Percentiles rank a stretch among this genome's conserved stretches.
These are phyloP conservation scores for Aspergillus egyptiacus DNA, from an alignment of 495 filamentous ascomycete species.

Conservation along the genomic window DNA sequence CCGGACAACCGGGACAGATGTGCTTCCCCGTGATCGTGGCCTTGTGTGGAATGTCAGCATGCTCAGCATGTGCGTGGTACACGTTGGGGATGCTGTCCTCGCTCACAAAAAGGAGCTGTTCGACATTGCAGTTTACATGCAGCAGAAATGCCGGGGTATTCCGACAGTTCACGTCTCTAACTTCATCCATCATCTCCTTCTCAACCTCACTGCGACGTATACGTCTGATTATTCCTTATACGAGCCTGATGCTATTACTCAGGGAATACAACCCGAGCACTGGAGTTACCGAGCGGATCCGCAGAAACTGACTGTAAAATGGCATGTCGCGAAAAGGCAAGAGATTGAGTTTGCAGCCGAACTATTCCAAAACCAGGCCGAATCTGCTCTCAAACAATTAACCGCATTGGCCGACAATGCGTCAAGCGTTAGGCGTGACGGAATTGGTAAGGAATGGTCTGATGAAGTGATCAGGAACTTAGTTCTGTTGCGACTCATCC, in stretches of 20 bases:
- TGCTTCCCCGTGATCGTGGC: constrained; percentile 84
- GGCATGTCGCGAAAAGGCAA: constrained; percentile 75
- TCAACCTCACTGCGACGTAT: constrained; percentile 91
- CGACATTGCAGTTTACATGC: constrained; percentile 91
- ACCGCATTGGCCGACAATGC: constrained; percentile 69
- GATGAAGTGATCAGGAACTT: constrained; percentile 91
- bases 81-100: constrained; percentile 84
- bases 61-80: constrained; percentile 97
- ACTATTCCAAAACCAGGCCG: constrained; percentile 73
- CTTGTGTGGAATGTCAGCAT: constrained; percentile 97
- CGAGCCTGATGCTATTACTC: constrained; percentile 56
- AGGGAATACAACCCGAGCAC: constrained; percentile 56
- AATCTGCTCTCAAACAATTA: constrained; percentile 61
- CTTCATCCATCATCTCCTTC: constrained; percentile 96
- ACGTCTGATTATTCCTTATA: constrained; percentile 82
- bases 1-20: constrained; percentile 85
- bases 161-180: constrained; percentile 95
- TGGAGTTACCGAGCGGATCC: constrained; percentile 75
- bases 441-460: constrained; percentile 96
- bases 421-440: constrained; percentile 83
- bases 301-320: constrained; percentile 71
- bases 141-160: constrained; percentile 85
- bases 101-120: constrained; percentile 83
- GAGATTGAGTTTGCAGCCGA: constrained; percentile 87
- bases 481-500: constrained; percentile 73